Evolutionary conservation across 1,284 basidiomycete species (phyloP).

Genomic region (Stereum hirsutum): DNA sequence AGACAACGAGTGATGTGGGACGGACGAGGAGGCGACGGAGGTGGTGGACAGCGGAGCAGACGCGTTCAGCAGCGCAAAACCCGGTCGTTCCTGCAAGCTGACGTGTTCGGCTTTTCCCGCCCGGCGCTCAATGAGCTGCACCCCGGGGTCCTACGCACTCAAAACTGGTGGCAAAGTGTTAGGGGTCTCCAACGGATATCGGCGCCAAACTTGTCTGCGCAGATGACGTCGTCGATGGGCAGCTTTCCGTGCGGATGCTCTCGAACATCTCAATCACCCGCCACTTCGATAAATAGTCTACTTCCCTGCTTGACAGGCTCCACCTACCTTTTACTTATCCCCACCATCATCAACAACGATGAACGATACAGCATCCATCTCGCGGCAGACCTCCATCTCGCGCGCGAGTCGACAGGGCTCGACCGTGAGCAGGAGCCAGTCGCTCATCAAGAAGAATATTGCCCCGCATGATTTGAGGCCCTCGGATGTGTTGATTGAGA

Average conservation of each 20-base stretch:
- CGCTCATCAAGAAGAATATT: slow-evolving; percentile 86
- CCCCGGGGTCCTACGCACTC: too few relatives aligned
- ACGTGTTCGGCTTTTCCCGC: neutral
- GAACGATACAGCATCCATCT: slow-evolving; percentile 42
- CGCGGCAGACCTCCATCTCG: slow-evolving; percentile 64
- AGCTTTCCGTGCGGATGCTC: too few relatives aligned
- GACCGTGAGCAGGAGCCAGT: slow-evolving; percentile 67
- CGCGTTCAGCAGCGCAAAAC: neutral
- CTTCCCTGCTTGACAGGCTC: too few relatives aligned
- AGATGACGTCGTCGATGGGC: too few relatives aligned
- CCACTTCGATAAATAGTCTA: too few relatives aligned
- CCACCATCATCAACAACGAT: slow-evolving; percentile 17
- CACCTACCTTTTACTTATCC: slow-evolving; percentile 2
- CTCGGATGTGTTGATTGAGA: slow-evolving; percentile 95
- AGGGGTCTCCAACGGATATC: too few relatives aligned
- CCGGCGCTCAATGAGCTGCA: too few relatives aligned
- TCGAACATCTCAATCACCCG: too few relatives aligned
- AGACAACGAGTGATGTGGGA: neutral
- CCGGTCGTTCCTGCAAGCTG: too few relatives aligned
- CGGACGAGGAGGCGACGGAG: neutral
- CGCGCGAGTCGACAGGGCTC: slow-evolving; percentile 55
- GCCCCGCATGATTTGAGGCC: slow-evolving; percentile 87
- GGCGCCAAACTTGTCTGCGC: too few relatives aligned
- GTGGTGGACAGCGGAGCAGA: neutral
- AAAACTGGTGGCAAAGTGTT: too few relatives aligned